Percentiles rank a stretch among this genome's conserved stretches.
These are phyloP conservation scores for Boletus insuetus DNA, from an alignment of 768 basidiomycete genomes.

Conservation along the genomic window DNA sequence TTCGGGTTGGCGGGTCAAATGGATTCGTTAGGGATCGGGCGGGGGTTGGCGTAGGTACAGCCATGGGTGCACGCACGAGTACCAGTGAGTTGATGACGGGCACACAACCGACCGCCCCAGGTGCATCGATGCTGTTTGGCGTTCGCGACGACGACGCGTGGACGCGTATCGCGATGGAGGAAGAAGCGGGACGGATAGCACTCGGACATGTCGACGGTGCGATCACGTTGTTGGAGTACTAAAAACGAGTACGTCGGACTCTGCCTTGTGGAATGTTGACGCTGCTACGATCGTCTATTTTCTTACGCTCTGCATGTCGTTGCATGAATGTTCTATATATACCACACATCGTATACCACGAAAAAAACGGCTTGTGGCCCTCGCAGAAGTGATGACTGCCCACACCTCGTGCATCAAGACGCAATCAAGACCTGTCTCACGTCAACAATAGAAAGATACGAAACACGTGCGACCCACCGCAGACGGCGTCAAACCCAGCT, in stretches of 20 bases:
- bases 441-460: too few relatives aligned
- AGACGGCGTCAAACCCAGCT: slow-evolving; percentile 87
- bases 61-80: too few relatives aligned
- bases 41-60: too few relatives aligned
- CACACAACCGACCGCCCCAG: neutral
- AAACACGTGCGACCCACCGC: slow-evolving; percentile 41
- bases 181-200: slow-evolving; percentile 37
- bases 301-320: too few relatives aligned
- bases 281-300: too few relatives aligned
- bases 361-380: too few relatives aligned
- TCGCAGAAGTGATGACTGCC: neutral
- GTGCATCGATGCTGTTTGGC: slow-evolving; percentile 40
- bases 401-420: slow-evolving; percentile 17
- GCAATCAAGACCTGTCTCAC: slow-evolving; percentile 52
- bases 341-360: neutral
- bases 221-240: slow-evolving; percentile 52
- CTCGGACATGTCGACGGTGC: slow-evolving; percentile 39
- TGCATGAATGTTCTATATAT: too few relatives aligned
- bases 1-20: neutral
- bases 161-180: slow-evolving; percentile 40
- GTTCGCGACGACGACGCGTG: slow-evolving; percentile 48
- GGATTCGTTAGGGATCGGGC: too few relatives aligned
- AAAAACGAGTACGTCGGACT: neutral
- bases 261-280: too few relatives aligned
- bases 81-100: neutral